These are phyloP conservation scores for Dryas alaskensis DNA, from an alignment of 306 rosid genomes.

Conservation along the genomic window DNA sequence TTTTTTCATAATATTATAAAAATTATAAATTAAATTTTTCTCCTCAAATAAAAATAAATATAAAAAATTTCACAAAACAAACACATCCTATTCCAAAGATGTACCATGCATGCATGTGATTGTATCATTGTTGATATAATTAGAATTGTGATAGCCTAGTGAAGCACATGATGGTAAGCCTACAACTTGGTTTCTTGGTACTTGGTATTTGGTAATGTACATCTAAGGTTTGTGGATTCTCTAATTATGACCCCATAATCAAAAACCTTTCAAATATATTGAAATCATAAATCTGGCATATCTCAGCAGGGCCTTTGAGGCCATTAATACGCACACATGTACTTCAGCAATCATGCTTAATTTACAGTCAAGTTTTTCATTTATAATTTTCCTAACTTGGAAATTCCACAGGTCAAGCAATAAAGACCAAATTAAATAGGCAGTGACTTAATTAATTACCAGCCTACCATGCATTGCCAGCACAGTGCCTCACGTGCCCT, in stretches of 20 bases:
- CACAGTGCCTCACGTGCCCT: slow-evolving; percentile 3
- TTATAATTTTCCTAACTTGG: not conserved
- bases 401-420: not conserved
- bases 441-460: not conserved
- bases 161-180: too few relatives aligned
- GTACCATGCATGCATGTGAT: too few relatives aligned
- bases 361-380: not conserved
- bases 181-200: too few relatives aligned
- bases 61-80: too few relatives aligned
- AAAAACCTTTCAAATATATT: not conserved
- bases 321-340: not conserved
- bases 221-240: not conserved
- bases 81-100: too few relatives aligned
- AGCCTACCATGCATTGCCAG: slow-evolving; percentile 4
- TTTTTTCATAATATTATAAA: too few relatives aligned
- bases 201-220: too few relatives aligned
- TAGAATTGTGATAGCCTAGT: too few relatives aligned
- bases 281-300: not conserved
- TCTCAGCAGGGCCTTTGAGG: not conserved
- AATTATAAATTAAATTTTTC: too few relatives aligned
- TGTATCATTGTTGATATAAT: too few relatives aligned
- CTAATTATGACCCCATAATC: not conserved
- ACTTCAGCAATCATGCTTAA: not conserved
- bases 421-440: not conserved
- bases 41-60: too few relatives aligned